phyloP scores from a whole-genome alignment of 2,329 filamentous ascomycete genomes.

The Cladophialophora yegresii region DNA sequence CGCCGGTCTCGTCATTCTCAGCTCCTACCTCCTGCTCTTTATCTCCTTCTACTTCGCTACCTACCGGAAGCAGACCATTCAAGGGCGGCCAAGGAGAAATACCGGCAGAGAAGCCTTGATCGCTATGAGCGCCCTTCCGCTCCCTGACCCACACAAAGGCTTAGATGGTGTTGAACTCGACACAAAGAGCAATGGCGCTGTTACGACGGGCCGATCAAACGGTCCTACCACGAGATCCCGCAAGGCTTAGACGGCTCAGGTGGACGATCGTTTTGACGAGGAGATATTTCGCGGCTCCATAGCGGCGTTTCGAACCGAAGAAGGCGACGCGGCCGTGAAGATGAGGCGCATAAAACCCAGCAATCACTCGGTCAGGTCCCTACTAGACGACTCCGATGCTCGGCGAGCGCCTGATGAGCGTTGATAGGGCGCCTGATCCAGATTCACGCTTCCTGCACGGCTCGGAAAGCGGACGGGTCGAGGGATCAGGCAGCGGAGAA shows the following conservation, averaged over 20 bases:
- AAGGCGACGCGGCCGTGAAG: slow-evolving; percentile 7
- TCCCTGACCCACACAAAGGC: slow-evolving; percentile 46
- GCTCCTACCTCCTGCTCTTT: slow-evolving; percentile 95
- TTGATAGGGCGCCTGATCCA: background rate
- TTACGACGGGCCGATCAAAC: slow-evolving; percentile 42
- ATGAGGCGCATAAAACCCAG: background rate
- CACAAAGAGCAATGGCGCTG: slow-evolving; percentile 40
- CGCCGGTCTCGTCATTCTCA: slow-evolving; percentile 85
- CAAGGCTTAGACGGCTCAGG: slow-evolving; percentile 45
- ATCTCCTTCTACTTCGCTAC: slow-evolving; percentile 98
- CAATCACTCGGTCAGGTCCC: background rate
- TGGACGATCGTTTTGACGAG: slow-evolving; percentile 25
- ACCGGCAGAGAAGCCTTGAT: slow-evolving; percentile 83
- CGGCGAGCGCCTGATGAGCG: background rate
- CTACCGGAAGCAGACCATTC: slow-evolving; percentile 69
- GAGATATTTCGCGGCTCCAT: slow-evolving; percentile 17
- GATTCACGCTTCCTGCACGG: background rate
- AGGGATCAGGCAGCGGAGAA: background rate
- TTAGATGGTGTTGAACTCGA: slow-evolving; percentile 24
- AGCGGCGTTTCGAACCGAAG: background rate
- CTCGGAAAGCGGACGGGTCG: background rate
- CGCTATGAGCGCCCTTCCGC: slow-evolving; percentile 75
- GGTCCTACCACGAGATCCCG: slow-evolving; percentile 51
- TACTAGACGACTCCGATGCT: background rate
- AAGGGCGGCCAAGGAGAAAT: slow-evolving; percentile 49